Conservation (phyloP, 2,329 filamentous ascomycete species). For the Apiospora saccharicola region DNA sequence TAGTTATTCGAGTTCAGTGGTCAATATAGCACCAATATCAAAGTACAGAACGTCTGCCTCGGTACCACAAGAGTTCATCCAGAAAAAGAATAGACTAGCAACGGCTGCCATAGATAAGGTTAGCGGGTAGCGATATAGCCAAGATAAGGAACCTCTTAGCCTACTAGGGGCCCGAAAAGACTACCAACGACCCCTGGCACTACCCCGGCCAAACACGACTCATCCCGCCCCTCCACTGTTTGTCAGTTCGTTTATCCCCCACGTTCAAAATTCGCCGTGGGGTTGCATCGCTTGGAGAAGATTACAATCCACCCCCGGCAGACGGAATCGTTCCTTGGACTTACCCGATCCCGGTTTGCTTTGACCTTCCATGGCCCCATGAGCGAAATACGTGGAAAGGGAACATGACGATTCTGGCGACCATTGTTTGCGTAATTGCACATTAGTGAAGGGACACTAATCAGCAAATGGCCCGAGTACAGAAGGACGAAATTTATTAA, state of each 20-base stretch:
- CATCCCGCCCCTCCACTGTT: background rate
- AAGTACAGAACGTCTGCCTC: no score
- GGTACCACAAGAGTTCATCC: background rate
- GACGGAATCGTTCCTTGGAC: background rate
- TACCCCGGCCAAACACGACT: conserved; percentile 7
- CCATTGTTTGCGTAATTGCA: background rate
- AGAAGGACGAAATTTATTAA: background rate
- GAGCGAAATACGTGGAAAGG: background rate
- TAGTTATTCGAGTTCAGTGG: background rate
- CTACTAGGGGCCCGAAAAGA: background rate
- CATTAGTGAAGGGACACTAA: background rate
- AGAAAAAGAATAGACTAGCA: background rate
- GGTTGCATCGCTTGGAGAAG: background rate
- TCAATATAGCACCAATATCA: no score
- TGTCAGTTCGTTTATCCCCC: background rate
- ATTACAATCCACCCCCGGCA: background rate
- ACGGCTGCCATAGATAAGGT: background rate
- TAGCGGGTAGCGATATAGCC: conserved; percentile 6
- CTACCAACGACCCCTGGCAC: background rate
- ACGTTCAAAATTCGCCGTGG: background rate
- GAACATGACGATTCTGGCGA: background rate
- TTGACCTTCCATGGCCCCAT: background rate
- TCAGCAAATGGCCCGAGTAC: background rate
- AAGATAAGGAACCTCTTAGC: background rate
- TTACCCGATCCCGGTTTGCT: background rate